Conservation (phyloP, 495 filamentous ascomycete species). For the Entonaema liquescens region DNA sequence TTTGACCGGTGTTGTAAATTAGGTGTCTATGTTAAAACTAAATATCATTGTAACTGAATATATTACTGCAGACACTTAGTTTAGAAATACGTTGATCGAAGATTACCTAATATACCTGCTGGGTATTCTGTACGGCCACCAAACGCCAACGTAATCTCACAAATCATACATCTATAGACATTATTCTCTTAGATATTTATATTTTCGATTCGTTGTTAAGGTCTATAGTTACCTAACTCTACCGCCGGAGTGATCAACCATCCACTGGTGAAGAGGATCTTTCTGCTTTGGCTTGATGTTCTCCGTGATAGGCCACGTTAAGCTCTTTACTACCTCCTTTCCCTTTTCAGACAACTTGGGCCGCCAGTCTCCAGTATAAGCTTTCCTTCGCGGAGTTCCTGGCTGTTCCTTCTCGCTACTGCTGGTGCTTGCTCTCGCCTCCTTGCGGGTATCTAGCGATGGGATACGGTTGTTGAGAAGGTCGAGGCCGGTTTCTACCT, state of each 20-base stretch:
- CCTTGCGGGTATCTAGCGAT: neutral
- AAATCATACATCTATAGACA: too few relatives aligned
- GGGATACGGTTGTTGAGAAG: neutral
- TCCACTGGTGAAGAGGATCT: conserved; percentile 39
- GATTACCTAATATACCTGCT: too few relatives aligned
- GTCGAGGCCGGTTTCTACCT: neutral
- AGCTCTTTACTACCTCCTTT: neutral
- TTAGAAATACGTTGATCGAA: too few relatives aligned
- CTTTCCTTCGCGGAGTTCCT: neutral
- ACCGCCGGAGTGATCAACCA: conserved; percentile 33
- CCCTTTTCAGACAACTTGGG: conserved; percentile 9
- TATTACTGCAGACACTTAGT: too few relatives aligned
- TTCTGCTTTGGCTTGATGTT: conserved; percentile 15
- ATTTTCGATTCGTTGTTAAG: too few relatives aligned
- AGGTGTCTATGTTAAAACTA: too few relatives aligned
- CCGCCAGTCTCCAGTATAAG: neutral
- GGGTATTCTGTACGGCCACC: too few relatives aligned
- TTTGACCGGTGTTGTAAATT: too few relatives aligned
- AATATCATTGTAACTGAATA: too few relatives aligned
- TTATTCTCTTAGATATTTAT: too few relatives aligned
- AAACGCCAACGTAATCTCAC: too few relatives aligned
- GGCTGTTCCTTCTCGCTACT: neutral
- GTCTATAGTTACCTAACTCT: conserved; percentile 11
- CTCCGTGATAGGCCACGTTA: neutral
- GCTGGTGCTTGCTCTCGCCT: neutral